Conservation (phyloP, 2,329 filamentous ascomycete genomes). For the Periconia digitata region DNA sequence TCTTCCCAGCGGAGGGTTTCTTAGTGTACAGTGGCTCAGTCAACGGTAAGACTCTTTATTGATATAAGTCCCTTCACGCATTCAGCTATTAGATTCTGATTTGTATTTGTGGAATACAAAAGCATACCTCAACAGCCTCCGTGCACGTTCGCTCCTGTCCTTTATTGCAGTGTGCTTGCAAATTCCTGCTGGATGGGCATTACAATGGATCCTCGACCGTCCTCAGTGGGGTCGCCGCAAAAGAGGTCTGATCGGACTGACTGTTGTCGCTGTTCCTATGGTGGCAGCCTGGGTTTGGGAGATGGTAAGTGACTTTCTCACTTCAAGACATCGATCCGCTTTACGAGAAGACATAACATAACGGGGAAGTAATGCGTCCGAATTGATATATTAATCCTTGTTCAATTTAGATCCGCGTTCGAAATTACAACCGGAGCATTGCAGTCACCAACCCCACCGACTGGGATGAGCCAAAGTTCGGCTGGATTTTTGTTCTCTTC, state of each 20-base stretch:
- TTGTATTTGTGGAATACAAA: background rate
- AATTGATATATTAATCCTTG: too few species aligned
- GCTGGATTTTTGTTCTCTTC: constrained; percentile 34
- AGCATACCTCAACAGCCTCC: constrained; percentile 33
- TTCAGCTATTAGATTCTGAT: too few species aligned
- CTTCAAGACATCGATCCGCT: background rate
- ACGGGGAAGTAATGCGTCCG: too few species aligned
- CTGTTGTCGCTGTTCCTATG: constrained; percentile 26
- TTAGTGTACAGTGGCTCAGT: constrained; percentile 36
- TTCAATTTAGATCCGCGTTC: constrained; percentile 29
- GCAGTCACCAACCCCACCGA: constrained; percentile 26
- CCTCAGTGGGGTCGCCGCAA: constrained; percentile 32
- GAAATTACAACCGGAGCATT: constrained; percentile 30
- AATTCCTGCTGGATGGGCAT: constrained; percentile 32
- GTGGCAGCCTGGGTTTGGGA: constrained; percentile 35
- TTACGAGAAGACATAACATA: too few species aligned
- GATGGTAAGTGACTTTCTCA: constrained; percentile 19
- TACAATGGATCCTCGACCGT: constrained; percentile 32
- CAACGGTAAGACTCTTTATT: constrained; percentile 20
- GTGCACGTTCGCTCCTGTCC: constrained; percentile 28
- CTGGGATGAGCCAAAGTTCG: constrained; percentile 27
- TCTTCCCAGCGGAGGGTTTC: constrained; percentile 32
- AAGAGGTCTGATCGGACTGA: constrained; percentile 30
- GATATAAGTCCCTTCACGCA: constrained; percentile 1
- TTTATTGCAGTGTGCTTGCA: constrained; percentile 33